A percentile compares a stretch with the other conserved stretches of the same genome.
Evolutionary conservation across 2,329 filamentous ascomycete genomes (phyloP).

Genomic region (Teratosphaeria epicoccoides): DNA sequence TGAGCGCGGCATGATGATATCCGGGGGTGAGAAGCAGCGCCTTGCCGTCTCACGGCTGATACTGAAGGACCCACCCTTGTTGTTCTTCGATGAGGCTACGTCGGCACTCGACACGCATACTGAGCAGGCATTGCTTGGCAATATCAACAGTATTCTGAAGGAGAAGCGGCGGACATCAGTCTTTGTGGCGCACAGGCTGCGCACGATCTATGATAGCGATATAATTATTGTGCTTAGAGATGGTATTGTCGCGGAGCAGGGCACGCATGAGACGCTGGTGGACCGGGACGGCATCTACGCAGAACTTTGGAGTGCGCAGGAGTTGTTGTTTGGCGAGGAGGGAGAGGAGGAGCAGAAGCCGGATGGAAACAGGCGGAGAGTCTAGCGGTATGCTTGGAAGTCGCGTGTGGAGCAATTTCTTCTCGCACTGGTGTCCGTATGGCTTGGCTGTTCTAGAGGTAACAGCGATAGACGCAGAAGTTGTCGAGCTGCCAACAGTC

Average conservation of each 20-base stretch:
- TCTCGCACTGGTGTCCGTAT: too few species aligned
- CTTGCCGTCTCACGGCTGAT: constrained; percentile 74
- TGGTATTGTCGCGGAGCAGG: constrained; percentile 76
- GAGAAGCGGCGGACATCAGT: constrained; percentile 86
- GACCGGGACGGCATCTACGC: constrained; percentile 71
- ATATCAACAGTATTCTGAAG: constrained; percentile 84
- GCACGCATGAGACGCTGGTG: constrained; percentile 76
- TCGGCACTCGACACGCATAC: constrained; percentile 88
- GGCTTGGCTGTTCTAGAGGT: too few species aligned
- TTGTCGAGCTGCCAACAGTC: too few species aligned
- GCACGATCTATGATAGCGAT: constrained; percentile 87
- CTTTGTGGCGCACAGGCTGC: constrained; percentile 83
- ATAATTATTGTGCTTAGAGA: constrained; percentile 83
- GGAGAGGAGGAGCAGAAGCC: constrained; percentile 8
- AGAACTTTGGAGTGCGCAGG: constrained; percentile 65
- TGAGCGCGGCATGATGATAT: constrained; percentile 93
- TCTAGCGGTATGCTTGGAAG: background rate
- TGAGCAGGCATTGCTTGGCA: constrained; percentile 77
- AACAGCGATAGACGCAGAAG: too few species aligned
- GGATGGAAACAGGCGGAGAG: background rate
- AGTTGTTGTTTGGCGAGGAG: constrained; percentile 29
- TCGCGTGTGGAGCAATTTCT: background rate
- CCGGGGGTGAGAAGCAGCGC: constrained; percentile 82
- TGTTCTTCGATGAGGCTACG: constrained; percentile 95
- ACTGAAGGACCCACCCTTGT: constrained; percentile 75